A percentile compares a stretch with the other conserved stretches of the same genome.
These are phyloP conservation scores for Backusella australiensis DNA, from an alignment of 192 early-diverging fungal species.

Conservation along the genomic window DNA sequence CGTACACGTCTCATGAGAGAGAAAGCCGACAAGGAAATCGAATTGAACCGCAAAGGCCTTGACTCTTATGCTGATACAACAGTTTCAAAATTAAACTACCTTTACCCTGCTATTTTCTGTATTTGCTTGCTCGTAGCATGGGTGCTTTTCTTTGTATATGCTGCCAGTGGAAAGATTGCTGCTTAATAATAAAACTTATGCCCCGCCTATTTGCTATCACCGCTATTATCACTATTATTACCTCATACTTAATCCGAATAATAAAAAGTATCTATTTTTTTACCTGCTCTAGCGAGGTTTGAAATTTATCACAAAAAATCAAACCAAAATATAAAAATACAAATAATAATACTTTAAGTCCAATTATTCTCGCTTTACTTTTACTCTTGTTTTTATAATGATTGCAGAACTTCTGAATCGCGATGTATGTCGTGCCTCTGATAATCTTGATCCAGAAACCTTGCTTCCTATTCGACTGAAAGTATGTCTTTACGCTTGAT, in stretches of 20 bases:
- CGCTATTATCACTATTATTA: neutral
- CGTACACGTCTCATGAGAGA: constrained; percentile 25
- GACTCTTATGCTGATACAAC: constrained; percentile 15
- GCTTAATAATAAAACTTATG: neutral
- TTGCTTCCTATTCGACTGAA: neutral
- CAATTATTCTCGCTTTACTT: neutral
- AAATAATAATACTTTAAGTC: neutral
- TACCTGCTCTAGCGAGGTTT: neutral
- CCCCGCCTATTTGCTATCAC: neutral
- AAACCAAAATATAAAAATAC: neutral
- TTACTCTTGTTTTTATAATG: neutral
- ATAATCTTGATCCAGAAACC: neutral
- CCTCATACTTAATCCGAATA: neutral
- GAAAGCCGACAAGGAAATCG: constrained; percentile 19
- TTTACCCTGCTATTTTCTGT: constrained; percentile 17
- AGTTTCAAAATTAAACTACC: constrained; percentile 4
- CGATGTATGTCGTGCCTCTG: neutral
- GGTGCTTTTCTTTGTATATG: constrained; percentile 35
- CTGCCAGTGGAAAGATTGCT: constrained; percentile 18
- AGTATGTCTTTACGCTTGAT: neutral
- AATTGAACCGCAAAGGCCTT: constrained; percentile 13
- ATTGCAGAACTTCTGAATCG: neutral
- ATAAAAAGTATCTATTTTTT: neutral
- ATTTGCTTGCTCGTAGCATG: constrained; percentile 20
- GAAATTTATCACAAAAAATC: neutral